Evolutionary conservation across 2,329 filamentous ascomycete genomes (phyloP), one percentile per base, ranked within the genome.

Genomic region (Graphiopsis chlorocephala): DNA sequence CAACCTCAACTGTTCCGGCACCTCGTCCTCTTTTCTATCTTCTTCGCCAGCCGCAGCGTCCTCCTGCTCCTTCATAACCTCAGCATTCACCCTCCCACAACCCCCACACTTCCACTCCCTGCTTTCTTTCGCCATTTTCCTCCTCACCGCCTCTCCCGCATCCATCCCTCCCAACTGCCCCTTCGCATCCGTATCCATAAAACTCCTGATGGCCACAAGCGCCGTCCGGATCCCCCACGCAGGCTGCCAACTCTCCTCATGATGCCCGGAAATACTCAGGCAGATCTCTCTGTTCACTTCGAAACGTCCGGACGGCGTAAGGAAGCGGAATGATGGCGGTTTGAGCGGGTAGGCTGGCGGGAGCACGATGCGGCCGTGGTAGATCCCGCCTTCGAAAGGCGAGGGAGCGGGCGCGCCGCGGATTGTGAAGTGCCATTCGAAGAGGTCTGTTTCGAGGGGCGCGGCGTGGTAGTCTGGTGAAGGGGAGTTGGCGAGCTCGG

Each of bases 371-470:
- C 94, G 92, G 65, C 95, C 95, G 79, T 99, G 95, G 81, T 98
- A 99, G 73, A 97, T 86, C 56, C 95, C 95, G 33, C 84, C 81
- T 52, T 87, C 86, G 79, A 93, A 97, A 42, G 89, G 86, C 0
- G 92, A 93, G 20, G 85, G 85, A 33, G 86, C 83, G 0, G 94
- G 94, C 0, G 94, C 93, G 0, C 95, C 95, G 60, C 90, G 88
- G n/a, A 99, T 84, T 0, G 95, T 99, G 80, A 98, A 99, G 82
- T 99, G 95, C 95, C 95, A 99, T 79, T 98, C 93, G 80, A 97
- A 97, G 62, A 99, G 88, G 78, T 98, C 93, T 33, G 87, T 84
- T 75, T 98, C 94, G 67, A 94, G 86, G 0, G 95, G 95, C 4
- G 88, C 84, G 47, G 94, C 95, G 71, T 90, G 87, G 79, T 94